Evolutionary conservation across 73 alveolate genomes (phyloP).

Genomic region (Paraurostyla sp.): DNA sequence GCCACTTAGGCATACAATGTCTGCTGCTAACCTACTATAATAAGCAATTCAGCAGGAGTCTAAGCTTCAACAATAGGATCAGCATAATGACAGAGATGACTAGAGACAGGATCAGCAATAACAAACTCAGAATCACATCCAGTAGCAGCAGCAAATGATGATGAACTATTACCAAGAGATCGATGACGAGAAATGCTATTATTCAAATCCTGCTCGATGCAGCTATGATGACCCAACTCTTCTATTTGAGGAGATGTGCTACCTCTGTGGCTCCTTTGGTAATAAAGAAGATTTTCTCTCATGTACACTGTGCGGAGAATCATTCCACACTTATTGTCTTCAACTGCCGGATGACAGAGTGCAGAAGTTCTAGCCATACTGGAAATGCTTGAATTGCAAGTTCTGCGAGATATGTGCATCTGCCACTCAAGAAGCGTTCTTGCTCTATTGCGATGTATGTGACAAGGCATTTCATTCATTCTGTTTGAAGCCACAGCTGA

Average conservation of each 20-base stretch:
- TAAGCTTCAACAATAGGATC: neutral
- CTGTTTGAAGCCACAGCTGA: constrained; percentile 66
- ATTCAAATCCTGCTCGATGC: constrained; percentile 69
- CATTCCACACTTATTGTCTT: constrained; percentile 78
- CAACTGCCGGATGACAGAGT: constrained; percentile 45
- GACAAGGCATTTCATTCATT: constrained; percentile 77
- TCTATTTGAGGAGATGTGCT: constrained; percentile 70
- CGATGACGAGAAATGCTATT: constrained; percentile 66
- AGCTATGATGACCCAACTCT: constrained; percentile 73
- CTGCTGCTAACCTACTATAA: neutral
- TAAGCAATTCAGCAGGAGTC: neutral
- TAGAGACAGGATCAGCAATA: neutral
- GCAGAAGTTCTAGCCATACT: constrained; percentile 51
- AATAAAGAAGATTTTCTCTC: constrained; percentile 60
- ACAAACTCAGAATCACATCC: constrained; percentile 7
- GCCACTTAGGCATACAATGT: neutral
- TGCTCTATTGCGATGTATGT: constrained; percentile 80
- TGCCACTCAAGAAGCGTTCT: constrained; percentile 69
- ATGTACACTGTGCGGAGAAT: constrained; percentile 79
- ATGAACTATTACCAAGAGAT: constrained; percentile 58
- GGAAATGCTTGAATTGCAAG: constrained; percentile 79
- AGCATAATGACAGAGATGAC: neutral
- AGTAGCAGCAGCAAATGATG: constrained; percentile 36
- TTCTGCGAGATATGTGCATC: constrained; percentile 71
- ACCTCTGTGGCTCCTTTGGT: constrained; percentile 79